A percentile compares a stretch with the other conserved stretches of the same genome.
phyloP scores from a whole-genome alignment of 2,329 filamentous ascomycete species.

The Paecilomyces formosus region DNA sequence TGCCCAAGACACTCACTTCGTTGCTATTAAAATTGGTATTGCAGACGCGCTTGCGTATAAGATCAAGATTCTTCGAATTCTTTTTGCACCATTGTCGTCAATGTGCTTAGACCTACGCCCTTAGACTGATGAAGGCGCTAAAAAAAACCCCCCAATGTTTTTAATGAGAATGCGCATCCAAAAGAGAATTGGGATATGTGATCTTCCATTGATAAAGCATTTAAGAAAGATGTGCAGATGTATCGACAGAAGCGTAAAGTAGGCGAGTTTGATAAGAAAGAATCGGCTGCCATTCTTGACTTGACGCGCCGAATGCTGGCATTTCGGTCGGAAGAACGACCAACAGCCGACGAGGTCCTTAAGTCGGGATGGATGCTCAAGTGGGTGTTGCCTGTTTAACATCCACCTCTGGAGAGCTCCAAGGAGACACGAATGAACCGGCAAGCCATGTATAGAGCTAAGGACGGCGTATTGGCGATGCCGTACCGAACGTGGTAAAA shows the following conservation, averaged over 20 bases:
- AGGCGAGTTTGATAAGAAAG: constrained; percentile 12
- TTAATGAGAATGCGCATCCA: constrained; percentile 10
- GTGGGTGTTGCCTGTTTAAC: constrained; percentile 21
- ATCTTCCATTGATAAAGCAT: constrained; percentile 17
- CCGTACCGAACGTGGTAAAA: too few species aligned
- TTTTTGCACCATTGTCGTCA: constrained; percentile 9
- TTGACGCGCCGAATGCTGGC: constrained; percentile 24
- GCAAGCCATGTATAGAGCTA: too few species aligned
- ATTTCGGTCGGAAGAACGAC: constrained; percentile 20
- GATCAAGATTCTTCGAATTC: constrained; percentile 12
- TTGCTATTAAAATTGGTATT: constrained; percentile 22
- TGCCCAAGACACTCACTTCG: constrained; percentile 26
- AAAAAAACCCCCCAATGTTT: constrained; percentile 3
- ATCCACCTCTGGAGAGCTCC: too few species aligned
- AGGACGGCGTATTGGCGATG: too few species aligned
- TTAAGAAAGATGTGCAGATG: constrained; percentile 11
- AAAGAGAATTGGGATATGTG: constrained; percentile 7
- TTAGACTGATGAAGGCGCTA: not conserved
- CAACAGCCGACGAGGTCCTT: constrained; percentile 21
- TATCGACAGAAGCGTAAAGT: constrained; percentile 9
- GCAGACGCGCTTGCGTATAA: constrained; percentile 12
- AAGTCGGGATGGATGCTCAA: constrained; percentile 28
- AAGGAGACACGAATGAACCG: too few species aligned
- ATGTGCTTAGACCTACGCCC: constrained; percentile 12
- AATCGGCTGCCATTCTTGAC: constrained; percentile 16